Percentiles rank a stretch among this genome's conserved stretches.
Conservation (phyloP, 768 basidiomycete species). For the Lanmaoa pseudosensibilis region DNA sequence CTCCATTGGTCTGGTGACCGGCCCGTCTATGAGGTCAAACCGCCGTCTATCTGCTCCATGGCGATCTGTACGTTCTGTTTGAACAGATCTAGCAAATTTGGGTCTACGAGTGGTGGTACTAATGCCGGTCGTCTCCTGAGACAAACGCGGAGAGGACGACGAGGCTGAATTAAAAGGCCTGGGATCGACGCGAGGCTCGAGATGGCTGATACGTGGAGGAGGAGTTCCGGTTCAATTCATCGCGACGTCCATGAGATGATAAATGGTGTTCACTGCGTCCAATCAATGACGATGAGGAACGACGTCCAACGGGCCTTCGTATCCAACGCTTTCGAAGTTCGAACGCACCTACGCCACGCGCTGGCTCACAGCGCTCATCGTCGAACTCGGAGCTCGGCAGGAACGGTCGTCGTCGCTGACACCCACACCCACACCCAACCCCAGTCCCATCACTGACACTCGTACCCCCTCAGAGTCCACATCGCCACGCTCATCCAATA, state of each 20-base stretch:
- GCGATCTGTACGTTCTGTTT: conserved; percentile 53
- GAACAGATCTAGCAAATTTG: conserved; percentile 62
- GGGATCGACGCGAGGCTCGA: conserved; percentile 17
- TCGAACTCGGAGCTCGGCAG: conserved; percentile 30
- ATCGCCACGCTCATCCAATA: conserved; percentile 45
- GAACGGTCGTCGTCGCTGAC: neutral
- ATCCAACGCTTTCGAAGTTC: conserved; percentile 61
- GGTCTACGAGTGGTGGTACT: conserved; percentile 37
- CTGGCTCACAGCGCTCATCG: conserved; percentile 73
- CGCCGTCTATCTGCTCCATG: too few species aligned
- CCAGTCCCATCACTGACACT: neutral
- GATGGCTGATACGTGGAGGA: conserved; percentile 15
- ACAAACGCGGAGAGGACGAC: conserved; percentile 21
- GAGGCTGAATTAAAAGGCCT: neutral
- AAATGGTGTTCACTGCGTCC: too few species aligned
- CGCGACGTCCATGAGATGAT: neutral
- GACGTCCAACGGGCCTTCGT: conserved; percentile 35
- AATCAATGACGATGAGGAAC: neutral
- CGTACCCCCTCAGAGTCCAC: neutral
- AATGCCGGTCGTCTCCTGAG: conserved; percentile 25
- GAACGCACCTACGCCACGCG: conserved; percentile 67
- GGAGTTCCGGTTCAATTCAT: conserved; percentile 14
- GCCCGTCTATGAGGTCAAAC: too few species aligned
- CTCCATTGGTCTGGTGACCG: too few species aligned
- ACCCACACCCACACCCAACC: too few species aligned